Evolutionary conservation across 1,139 yeast species (phyloP), one percentile per base, ranked within the genome.

Genomic region (Kluyveromyces sp.): DNA sequence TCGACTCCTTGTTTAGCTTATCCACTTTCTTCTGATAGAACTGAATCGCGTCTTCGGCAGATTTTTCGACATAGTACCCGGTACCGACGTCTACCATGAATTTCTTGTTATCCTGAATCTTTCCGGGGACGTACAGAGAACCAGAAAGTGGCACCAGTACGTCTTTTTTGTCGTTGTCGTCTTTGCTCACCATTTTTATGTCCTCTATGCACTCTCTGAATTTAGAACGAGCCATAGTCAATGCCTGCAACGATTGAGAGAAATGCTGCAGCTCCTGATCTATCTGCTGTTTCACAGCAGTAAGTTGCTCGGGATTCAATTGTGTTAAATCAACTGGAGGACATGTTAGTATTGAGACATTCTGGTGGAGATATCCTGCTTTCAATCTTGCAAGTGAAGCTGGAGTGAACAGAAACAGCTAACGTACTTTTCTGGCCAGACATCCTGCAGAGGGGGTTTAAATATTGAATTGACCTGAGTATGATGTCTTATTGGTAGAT

Each of bases 21-120:
- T 69, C 70, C 42, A 88, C 77, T 66, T 94, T 87, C 46, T 71
- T 72, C 47, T 81, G 77, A 63, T 87, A 92, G 56, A 88, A 94
- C 45, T 66, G 66, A 52, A 77, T 70, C 3, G 96, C 85, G 39
- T 85, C 89, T 4, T 67, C 69, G 0, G 78, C 75, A 46, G 66
- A 66, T 66, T 92, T 94, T 56, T 87, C 96, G 26, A 88, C 94
- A 60, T 77, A 92, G 64, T 92, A 92, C 2, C 97, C 97, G 0
- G 98, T 92, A 29, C 99, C 99, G 35, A 92, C 82, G 60, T 92
- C 99, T 15, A 94, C 96, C 65, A 92, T 72, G 56, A 83, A 92
- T 46, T 74, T 78, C 49, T 81, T 75, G 38, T 75, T 75, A 49
- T 81, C 76, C 40, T 73, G 71, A 45, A 77, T 73, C 48, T 71